A percentile compares a stretch with the other conserved stretches of the same genome.
Conservation (phyloP, 495 filamentous ascomycete genomes). For the Bombardia bombarda region DNA sequence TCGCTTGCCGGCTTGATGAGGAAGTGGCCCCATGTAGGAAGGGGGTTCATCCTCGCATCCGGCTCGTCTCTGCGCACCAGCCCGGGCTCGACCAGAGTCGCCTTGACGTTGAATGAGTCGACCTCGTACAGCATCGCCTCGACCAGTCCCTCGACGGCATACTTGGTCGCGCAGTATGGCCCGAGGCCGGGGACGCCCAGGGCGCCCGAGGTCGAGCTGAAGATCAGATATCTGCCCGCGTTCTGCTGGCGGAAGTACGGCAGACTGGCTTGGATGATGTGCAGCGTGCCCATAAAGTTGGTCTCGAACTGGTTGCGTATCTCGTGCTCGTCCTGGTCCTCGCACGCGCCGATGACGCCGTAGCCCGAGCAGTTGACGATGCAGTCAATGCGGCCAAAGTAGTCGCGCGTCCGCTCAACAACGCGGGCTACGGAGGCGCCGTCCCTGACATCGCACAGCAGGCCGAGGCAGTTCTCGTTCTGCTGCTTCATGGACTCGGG, state of each 20-base stretch:
- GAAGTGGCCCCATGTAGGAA: constrained; percentile 85
- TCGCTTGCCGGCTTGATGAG: constrained; percentile 77
- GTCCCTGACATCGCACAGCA: constrained; percentile 84
- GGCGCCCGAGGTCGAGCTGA: constrained; percentile 82
- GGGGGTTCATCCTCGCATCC: constrained; percentile 39
- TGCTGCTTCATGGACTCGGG: constrained; percentile 58
- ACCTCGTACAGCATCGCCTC: constrained; percentile 95
- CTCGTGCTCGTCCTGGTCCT: constrained; percentile 93
- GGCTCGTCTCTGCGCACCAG: constrained; percentile 71
- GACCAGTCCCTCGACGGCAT: constrained; percentile 88
- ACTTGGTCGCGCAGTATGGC: constrained; percentile 93
- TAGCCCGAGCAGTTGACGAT: constrained; percentile 89
- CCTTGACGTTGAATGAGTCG: constrained; percentile 84
- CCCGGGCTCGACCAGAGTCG: constrained; percentile 85
- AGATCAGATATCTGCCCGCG: constrained; percentile 81
- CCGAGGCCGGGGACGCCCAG: constrained; percentile 86
- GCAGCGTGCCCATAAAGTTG: constrained; percentile 88
- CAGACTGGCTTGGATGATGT: constrained; percentile 85
- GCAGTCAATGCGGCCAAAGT: constrained; percentile 78
- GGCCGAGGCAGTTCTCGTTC: constrained; percentile 66
- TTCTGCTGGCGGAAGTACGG: constrained; percentile 76
- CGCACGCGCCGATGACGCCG: constrained; percentile 90
- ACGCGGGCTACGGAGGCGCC: constrained; percentile 67
- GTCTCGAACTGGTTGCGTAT: constrained; percentile 95
- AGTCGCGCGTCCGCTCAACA: constrained; percentile 56